Evolutionary conservation across 1,284 basidiomycete genomes (phyloP).

Genomic region (Amylostereum areolatum): DNA sequence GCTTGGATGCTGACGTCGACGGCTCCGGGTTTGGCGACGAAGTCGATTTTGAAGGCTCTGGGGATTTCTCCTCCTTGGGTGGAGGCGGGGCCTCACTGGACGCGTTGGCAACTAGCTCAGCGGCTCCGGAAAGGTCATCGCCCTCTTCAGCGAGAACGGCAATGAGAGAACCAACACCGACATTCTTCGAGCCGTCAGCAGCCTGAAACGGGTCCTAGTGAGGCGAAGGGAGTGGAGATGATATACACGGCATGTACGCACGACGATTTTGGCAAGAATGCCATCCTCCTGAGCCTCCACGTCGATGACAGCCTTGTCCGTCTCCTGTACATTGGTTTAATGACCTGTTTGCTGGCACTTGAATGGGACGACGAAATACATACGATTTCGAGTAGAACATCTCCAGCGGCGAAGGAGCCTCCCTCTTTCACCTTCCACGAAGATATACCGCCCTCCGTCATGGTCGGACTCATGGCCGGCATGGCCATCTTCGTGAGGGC

Average conservation of each 20-base stretch:
- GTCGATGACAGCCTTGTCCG: constrained; percentile 99
- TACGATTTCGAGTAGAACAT: constrained; percentile 93
- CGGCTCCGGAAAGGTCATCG: constrained; percentile 84
- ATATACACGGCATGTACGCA: constrained; percentile 23
- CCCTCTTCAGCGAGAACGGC: constrained; percentile 92
- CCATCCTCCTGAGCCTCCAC: constrained; percentile 98
- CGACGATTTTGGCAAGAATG: constrained; percentile 87
- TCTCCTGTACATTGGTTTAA: constrained; percentile 61
- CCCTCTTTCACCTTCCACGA: constrained; percentile 98
- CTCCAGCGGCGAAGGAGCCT: constrained; percentile 83
- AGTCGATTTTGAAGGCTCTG: constrained; percentile 26
- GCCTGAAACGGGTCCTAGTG: constrained; percentile 37
- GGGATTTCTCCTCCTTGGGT: constrained; percentile 30
- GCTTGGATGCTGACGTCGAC: constrained; percentile 29
- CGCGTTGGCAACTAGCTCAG: constrained; percentile 68
- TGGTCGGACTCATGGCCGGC: constrained; percentile 99
- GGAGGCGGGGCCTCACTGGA: constrained; percentile 31
- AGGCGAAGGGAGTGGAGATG: background rate
- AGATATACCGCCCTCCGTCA: constrained; percentile 99
- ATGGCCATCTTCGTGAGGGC: constrained; percentile 90
- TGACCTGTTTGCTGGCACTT: constrained; percentile 10
- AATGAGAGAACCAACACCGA: constrained; percentile 83
- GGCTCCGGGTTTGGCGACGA: constrained; percentile 32
- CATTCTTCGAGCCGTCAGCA: constrained; percentile 80
- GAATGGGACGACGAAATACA: constrained; percentile 22